These are phyloP conservation scores for Neoscytalidium dimidiatum DNA, from an alignment of 2,329 filamentous ascomycete genomes.

Conservation along the genomic window DNA sequence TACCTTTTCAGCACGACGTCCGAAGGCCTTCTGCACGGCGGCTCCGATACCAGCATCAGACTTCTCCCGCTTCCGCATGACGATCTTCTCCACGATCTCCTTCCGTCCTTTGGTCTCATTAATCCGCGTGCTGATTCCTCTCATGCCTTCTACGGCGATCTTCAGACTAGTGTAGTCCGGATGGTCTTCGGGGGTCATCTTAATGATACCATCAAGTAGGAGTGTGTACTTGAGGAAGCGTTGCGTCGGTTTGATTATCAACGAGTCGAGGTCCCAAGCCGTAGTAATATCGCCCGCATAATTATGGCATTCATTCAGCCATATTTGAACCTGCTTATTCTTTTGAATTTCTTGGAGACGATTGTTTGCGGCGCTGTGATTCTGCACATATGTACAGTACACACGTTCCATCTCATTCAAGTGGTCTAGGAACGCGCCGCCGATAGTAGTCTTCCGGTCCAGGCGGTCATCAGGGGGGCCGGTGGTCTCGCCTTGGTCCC, in stretches of 20 bases:
- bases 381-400: constrained; percentile 66
- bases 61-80: constrained; percentile 83
- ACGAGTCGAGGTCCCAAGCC: constrained; percentile 91
- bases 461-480: constrained; percentile 22
- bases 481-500: constrained; percentile 31
- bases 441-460: constrained; percentile 60
- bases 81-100: constrained; percentile 82
- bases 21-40: constrained; percentile 74
- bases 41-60: constrained; percentile 69
- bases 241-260: constrained; percentile 97
- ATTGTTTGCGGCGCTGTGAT: constrained; percentile 65
- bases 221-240: constrained; percentile 92
- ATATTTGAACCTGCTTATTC: constrained; percentile 63
- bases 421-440: constrained; percentile 59
- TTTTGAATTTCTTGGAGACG: constrained; percentile 57
- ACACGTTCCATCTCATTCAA: constrained; percentile 63
- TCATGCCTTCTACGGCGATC: constrained; percentile 69
- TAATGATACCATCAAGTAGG: constrained; percentile 75
- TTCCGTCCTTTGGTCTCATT: constrained; percentile 96
- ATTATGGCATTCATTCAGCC: constrained; percentile 90
- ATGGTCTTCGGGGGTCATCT: constrained; percentile 78
- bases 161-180: constrained; percentile 76
- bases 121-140: constrained; percentile 66
- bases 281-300: constrained; percentile 89
- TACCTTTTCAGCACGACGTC: constrained; percentile 83